These are phyloP conservation scores for Thalassiosira allenii DNA, from an alignment of 352 stramenopile genomes.

Conservation along the genomic window DNA sequence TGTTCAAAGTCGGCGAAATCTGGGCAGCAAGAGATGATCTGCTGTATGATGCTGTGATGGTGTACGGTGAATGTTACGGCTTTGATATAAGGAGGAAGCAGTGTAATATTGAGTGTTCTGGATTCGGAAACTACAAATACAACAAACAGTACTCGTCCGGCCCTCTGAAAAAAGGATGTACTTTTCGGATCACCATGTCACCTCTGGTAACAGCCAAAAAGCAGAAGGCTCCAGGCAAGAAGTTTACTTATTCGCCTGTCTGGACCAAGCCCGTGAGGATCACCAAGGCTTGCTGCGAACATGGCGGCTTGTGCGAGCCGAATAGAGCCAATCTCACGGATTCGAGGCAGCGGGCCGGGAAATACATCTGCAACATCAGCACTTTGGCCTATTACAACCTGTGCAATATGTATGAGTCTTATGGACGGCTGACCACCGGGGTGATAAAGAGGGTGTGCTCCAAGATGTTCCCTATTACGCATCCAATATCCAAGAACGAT, in stretches of 20 bases:
- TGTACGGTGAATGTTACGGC: background rate
- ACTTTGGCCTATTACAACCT: conserved; percentile 1
- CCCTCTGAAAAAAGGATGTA: background rate
- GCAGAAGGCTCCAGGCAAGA: background rate
- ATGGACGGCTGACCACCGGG: background rate
- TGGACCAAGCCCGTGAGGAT: background rate
- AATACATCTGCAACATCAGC: conserved; percentile 14
- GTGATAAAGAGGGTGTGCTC: background rate
- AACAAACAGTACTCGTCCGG: background rate
- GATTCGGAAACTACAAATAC: conserved; percentile 11
- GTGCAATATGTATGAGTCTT: background rate
- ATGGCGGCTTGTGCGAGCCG: conserved; percentile 7
- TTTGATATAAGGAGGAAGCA: background rate
- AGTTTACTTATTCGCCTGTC: background rate
- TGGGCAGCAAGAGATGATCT: background rate
- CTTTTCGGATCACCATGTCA: background rate
- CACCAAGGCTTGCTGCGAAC: background rate
- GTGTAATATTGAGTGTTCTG: background rate
- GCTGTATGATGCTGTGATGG: background rate
- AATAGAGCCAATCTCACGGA: conserved; percentile 7
- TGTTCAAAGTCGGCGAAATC: conserved; percentile 4
- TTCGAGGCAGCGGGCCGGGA: background rate
- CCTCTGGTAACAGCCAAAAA: background rate
- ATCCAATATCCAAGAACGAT: conserved; percentile 7
- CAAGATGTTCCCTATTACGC: background rate